Percentiles rank a stretch among this genome's conserved stretches.
phyloP scores from a whole-genome alignment of 768 basidiomycete genomes.

The Leucocoprinus leucothites region DNA sequence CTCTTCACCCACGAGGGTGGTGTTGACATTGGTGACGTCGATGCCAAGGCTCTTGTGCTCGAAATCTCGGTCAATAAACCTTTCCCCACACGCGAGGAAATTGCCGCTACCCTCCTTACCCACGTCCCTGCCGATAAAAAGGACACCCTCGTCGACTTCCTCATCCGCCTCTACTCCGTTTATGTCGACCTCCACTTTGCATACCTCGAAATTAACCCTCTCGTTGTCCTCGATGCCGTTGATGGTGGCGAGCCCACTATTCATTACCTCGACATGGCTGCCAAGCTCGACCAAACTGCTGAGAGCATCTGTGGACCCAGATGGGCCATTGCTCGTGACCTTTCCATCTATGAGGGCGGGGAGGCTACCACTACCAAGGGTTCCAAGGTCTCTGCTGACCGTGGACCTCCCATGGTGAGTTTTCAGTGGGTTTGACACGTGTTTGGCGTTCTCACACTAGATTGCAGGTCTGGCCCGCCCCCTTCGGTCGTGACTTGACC shows the following conservation, averaged over 20 bases:
- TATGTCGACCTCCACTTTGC: conserved; percentile 98
- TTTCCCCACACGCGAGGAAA: conserved; percentile 80
- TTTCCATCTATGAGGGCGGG: conserved; percentile 62
- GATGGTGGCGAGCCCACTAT: conserved; percentile 69
- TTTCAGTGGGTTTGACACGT: background rate
- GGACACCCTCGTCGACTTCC: conserved; percentile 90
- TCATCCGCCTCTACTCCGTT: conserved; percentile 92
- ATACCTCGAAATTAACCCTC: conserved; percentile 99
- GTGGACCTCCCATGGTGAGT: conserved; percentile 92
- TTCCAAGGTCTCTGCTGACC: conserved; percentile 73
- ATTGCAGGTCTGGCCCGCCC: conserved; percentile 75
- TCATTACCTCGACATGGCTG: conserved; percentile 98
- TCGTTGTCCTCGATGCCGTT: conserved; percentile 87
- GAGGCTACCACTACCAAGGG: conserved; percentile 41
- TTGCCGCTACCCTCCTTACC: conserved; percentile 73
- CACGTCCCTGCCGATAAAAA: conserved; percentile 85
- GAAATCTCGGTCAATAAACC: conserved; percentile 90
- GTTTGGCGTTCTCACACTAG: background rate
- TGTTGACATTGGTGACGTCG: conserved; percentile 98
- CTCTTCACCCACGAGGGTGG: conserved; percentile 99
- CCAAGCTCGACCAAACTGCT: conserved; percentile 99
- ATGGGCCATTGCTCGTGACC: conserved; percentile 98
- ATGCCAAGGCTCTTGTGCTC: conserved; percentile 92
- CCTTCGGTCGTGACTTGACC: conserved; percentile 96
- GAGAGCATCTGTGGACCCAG: conserved; percentile 98